Conservation (phyloP, 495 filamentous ascomycete species). For the Terfezia claveryi region DNA sequence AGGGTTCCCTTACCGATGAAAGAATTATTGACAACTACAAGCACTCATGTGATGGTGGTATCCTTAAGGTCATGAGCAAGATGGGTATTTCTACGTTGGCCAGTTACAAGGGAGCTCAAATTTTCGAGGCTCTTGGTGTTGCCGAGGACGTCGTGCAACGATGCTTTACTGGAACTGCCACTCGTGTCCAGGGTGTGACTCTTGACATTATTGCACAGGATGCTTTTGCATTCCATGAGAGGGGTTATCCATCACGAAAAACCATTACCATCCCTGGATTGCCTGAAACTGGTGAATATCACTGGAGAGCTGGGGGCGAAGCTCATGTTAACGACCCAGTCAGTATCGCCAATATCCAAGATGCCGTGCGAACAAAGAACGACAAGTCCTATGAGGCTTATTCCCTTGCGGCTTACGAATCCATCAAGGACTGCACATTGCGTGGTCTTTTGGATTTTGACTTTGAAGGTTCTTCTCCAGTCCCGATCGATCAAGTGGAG, state of each 20-base stretch:
- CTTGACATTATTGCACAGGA: conserved; percentile 93
- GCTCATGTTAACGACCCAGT: conserved; percentile 94
- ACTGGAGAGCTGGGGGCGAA: conserved; percentile 97
- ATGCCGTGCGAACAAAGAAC: conserved; percentile 95
- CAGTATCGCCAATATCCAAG: conserved; percentile 93
- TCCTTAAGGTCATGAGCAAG: conserved; percentile 99
- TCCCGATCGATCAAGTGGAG: conserved; percentile 95
- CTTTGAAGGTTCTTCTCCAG: conserved; percentile 66
- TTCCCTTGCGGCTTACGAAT: conserved; percentile 81
- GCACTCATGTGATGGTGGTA: conserved; percentile 91
- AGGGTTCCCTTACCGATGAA: conserved; percentile 68
- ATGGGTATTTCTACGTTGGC: conserved; percentile 99
- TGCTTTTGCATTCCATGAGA: conserved; percentile 91
- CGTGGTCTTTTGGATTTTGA: conserved; percentile 95
- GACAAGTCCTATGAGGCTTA: conserved; percentile 99
- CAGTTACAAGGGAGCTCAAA: conserved; percentile 98
- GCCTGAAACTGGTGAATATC: conserved; percentile 90
- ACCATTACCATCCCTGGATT: conserved; percentile 67
- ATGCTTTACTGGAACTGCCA: conserved; percentile 90
- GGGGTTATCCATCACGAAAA: conserved; percentile 66
- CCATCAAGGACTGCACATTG: conserved; percentile 94
- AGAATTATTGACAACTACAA: conserved; percentile 90
- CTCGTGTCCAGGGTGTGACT: conserved; percentile 85
- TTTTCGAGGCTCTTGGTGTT: conserved; percentile 95
- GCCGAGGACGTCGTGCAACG: conserved; percentile 89